A percentile compares a stretch with the other conserved stretches of the same genome.
Evolutionary conservation across 108 stramenopile genomes (phyloP).

Genomic region (Cyclotella distinguenda): DNA sequence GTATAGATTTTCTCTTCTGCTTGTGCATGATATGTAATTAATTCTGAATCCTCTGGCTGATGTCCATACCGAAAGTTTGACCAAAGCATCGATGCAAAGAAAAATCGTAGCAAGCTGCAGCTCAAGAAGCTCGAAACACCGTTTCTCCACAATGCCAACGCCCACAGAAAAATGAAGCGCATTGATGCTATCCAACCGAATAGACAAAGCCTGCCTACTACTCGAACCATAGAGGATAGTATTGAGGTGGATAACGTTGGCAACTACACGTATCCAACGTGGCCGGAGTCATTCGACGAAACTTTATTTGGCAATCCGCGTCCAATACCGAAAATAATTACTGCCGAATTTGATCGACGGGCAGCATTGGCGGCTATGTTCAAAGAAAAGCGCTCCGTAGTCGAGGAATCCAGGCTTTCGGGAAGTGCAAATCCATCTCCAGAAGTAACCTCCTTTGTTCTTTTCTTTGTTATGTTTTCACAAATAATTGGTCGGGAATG

Average conservation of each 20-base stretch:
- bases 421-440: slow-evolving; percentile 61
- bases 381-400: slow-evolving; percentile 30
- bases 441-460: slow-evolving; percentile 71
- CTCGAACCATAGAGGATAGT: slow-evolving; percentile 4
- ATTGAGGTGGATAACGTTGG: slow-evolving; percentile 20
- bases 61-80: too few species aligned
- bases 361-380: slow-evolving; percentile 62
- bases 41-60: too few species aligned
- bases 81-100: slow-evolving; percentile 84
- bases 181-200: slow-evolving; percentile 73
- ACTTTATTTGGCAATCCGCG: slow-evolving; percentile 62
- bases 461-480: slow-evolving; percentile 79
- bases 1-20: too few species aligned
- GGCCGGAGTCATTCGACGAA: slow-evolving; percentile 73
- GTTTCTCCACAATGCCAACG: slow-evolving; percentile 79
- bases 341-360: slow-evolving; percentile 85
- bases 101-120: slow-evolving; percentile 69
- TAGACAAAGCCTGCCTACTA: slow-evolving; percentile 30
- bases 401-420: slow-evolving; percentile 19
- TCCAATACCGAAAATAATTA: slow-evolving; percentile 79
- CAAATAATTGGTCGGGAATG: slow-evolving; percentile 69
- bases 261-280: slow-evolving; percentile 64
- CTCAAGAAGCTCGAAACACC: slow-evolving; percentile 73
- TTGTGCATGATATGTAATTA: too few species aligned
- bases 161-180: slow-evolving; percentile 73